Percentiles rank a stretch among this genome's conserved stretches.
Conservation (phyloP, 768 basidiomycete species). For the Termitomyces sp. region DNA sequence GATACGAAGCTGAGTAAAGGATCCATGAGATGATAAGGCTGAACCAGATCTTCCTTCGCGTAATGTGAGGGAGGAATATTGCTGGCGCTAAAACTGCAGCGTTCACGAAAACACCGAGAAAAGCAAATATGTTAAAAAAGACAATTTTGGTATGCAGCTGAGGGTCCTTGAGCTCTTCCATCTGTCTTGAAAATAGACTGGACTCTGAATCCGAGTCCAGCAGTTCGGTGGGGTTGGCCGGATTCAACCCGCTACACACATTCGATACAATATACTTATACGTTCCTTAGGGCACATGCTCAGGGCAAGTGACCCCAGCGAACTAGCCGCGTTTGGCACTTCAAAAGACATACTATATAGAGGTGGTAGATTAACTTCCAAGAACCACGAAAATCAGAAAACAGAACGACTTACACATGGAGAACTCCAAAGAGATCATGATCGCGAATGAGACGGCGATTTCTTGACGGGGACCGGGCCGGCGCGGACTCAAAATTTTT, state of each 20-base stretch:
- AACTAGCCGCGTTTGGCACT: background rate
- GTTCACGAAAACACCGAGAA: background rate
- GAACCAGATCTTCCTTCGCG: slow-evolving; percentile 1
- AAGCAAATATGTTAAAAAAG: background rate
- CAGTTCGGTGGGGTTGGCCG: background rate
- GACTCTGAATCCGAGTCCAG: too few species aligned
- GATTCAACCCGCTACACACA: background rate
- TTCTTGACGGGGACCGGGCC: background rate
- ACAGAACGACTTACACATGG: too few species aligned
- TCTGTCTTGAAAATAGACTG: background rate
- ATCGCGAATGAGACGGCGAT: too few species aligned
- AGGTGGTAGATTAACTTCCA: too few species aligned
- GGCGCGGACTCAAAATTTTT: background rate
- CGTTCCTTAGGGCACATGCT: background rate
- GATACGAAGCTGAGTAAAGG: slow-evolving; percentile 5
- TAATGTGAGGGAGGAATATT: background rate
- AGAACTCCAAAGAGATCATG: too few species aligned
- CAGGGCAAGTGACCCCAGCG: background rate
- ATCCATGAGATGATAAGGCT: slow-evolving; percentile 6
- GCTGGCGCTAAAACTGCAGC: slow-evolving; percentile 2
- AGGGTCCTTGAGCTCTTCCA: background rate
- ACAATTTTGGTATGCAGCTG: background rate
- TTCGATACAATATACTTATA: background rate
- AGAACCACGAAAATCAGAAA: too few species aligned
- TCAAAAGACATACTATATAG: too few species aligned